Percentiles rank a stretch among this genome's conserved stretches.
Evolutionary conservation across 2,329 filamentous ascomycete genomes (phyloP).

Genomic region (Penicillium sp.): DNA sequence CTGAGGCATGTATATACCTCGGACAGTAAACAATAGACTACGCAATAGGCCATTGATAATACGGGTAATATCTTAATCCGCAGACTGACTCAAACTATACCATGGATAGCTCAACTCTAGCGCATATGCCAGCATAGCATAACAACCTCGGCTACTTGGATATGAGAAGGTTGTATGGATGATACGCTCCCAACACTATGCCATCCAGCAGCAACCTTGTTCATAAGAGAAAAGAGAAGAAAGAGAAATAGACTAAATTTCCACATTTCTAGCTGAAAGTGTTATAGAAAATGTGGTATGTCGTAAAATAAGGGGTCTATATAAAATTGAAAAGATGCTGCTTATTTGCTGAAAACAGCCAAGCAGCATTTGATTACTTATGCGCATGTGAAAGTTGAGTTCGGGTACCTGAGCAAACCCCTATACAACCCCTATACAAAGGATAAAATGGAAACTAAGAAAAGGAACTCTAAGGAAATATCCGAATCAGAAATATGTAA

Average conservation of each 20-base stretch:
- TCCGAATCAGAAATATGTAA: neutral
- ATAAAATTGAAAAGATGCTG: neutral
- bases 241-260: neutral
- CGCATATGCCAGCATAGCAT: neutral
- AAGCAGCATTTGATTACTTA: neutral
- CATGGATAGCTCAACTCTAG: neutral
- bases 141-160: slow-evolving; percentile 4
- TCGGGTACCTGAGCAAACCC: neutral
- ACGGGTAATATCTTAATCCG: neutral
- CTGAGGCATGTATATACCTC: neutral
- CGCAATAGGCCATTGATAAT: neutral
- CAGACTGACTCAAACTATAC: neutral
- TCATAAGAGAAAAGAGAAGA: neutral
- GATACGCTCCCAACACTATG: neutral
- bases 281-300: neutral
- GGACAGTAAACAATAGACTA: neutral
- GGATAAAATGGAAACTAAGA: no score
- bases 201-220: slow-evolving; percentile 1
- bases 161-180: neutral
- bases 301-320: neutral
- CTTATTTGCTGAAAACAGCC: neutral
- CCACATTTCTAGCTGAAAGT: neutral
- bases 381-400: slow-evolving; percentile 7
- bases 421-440: neutral
- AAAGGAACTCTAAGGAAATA: neutral